Base-by-base conservation (phyloP, 2,329 filamentous ascomycete genomes). In the Diaporthe sp. region DNA sequence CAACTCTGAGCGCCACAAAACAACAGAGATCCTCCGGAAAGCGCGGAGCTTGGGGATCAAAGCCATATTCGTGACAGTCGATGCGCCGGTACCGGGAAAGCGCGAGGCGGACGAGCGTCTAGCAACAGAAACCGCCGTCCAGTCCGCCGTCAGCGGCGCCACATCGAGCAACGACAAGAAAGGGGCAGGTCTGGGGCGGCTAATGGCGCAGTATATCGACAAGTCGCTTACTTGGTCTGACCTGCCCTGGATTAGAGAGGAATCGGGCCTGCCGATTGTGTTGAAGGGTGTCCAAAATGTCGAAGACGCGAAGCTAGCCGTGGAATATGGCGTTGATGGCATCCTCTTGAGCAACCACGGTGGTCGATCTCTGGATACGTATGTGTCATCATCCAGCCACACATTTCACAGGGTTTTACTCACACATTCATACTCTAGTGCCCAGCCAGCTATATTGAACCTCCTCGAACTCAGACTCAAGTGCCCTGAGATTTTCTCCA, bases 221-320 rank as follows among this genome's bases (percentile, higher is more conserved):
- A 85, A 87, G 28, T 84, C 85, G 0, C 82, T 92, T 9, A 85
- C 82, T 2, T 90, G 88, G 90, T 83, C 84, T 7, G 89, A 91
- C 78, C 79, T 92, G 12, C 80, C 82, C 28, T 92, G 89, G 89
- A 85, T 91, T 5, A 83, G 86, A 53, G 78, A 84, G 72, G 83
- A 87, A 15, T 81, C 81, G 2, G 81, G 85, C 25, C 83, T 90
- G 9, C 89, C 89, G 0, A 84, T 91, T n/a, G 87, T 90, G 70
- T 77, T 91, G 39, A 91, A 91, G 79, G 89, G 89, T 0, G 85
- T 91, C 3, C 89, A 90, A 83, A 87, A 84, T 28, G 89, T 88
- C 0, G 88, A 88, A 39, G 89, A 92, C 79, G 89, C 90, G 0
- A 84, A 84, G 19, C 79, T 85, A 51, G 89, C 90, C 0, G 85